Conservation (phyloP, 441 rosid genomes). For the Erodium chrysanthum region DNA sequence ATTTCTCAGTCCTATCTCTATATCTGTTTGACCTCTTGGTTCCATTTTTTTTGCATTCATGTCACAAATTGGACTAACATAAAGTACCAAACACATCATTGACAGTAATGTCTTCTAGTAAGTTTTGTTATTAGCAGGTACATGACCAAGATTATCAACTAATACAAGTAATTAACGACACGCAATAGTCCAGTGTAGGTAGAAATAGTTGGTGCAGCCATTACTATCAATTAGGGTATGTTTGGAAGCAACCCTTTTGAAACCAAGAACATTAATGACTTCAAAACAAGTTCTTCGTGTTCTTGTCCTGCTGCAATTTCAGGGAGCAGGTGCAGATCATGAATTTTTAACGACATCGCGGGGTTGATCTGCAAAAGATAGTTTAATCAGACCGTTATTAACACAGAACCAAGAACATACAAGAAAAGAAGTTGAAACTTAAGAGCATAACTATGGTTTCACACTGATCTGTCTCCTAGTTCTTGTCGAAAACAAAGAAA, state of each 20-base stretch:
- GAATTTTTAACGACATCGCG: neutral
- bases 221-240: neutral
- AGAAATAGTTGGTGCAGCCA: neutral
- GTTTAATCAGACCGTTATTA: conserved; percentile 1
- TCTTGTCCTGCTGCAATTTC: neutral
- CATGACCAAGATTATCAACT: too few species aligned
- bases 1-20: too few species aligned
- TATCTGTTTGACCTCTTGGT: too few species aligned
- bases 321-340: conserved; percentile 2
- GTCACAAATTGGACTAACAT: neutral
- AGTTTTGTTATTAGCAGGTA: neutral
- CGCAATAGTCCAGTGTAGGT: too few species aligned
- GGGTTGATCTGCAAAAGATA: conserved; percentile 3
- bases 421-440: too few species aligned
- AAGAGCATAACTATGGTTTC: too few species aligned
- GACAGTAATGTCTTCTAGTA: neutral
- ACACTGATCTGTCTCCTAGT: neutral
- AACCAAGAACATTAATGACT: neutral
- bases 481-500: neutral
- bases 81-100: neutral
- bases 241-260: conserved; percentile 2
- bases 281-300: neutral
- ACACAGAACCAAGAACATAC: neutral
- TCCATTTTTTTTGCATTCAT: too few species aligned
- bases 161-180: too few species aligned